These are phyloP conservation scores for Lichtheimia ramosa DNA, from an alignment of 371 early-diverging fungal species.

Conservation along the genomic window DNA sequence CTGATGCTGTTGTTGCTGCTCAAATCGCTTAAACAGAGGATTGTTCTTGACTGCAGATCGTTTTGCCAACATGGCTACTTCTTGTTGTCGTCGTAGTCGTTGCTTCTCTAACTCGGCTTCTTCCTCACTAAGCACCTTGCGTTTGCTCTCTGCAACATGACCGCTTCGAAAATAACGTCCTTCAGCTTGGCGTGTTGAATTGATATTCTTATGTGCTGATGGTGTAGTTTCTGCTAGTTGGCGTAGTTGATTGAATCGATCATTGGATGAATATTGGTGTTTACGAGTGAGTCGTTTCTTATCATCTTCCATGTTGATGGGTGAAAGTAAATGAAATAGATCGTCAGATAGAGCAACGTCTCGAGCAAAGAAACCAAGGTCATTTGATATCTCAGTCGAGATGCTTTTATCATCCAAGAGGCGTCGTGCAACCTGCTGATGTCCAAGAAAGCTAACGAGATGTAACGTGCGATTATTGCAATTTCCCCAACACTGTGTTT, in stretches of 20 bases:
- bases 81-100: conserved; percentile 16
- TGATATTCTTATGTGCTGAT: neutral
- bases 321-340: conserved; percentile 2
- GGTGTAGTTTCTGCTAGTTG: conserved; percentile 13
- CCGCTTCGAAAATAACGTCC: conserved; percentile 19
- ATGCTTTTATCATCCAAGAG: conserved; percentile 10
- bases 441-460: conserved; percentile 18
- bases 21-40: conserved; percentile 30
- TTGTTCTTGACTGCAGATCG: conserved; percentile 30
- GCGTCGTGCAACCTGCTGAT: conserved; percentile 14
- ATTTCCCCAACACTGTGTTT: conserved; percentile 17
- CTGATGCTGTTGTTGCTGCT: conserved; percentile 14
- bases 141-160: conserved; percentile 23
- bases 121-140: conserved; percentile 21
- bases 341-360: conserved; percentile 18
- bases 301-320: too few species aligned
- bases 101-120: conserved; percentile 22
- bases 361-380: conserved; percentile 12
- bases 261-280: conserved; percentile 6
- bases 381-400: conserved; percentile 13
- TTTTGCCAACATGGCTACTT: conserved; percentile 20
- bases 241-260: conserved; percentile 16
- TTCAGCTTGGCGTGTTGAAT: conserved; percentile 14
- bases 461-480: conserved; percentile 18
- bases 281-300: neutral